Conservation (phyloP, 441 rosid genomes). For the Omphalea diandra region DNA sequence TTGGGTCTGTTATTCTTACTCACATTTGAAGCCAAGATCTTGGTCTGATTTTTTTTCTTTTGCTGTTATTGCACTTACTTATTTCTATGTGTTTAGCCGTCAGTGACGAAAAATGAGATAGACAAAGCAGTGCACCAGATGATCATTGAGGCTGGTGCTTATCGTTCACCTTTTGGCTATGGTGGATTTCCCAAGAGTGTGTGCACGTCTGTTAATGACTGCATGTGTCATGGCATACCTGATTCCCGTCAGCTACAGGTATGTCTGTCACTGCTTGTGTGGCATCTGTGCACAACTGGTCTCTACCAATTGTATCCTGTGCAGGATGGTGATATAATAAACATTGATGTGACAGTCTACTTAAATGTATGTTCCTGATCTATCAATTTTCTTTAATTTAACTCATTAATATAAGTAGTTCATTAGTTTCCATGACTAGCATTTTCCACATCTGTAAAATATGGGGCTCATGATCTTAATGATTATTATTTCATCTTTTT, state of each 20-base stretch:
- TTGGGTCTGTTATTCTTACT: neutral
- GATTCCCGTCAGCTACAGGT: constrained; percentile 97
- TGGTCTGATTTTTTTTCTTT: neutral
- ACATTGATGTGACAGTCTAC: constrained; percentile 88
- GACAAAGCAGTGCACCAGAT: constrained; percentile 87
- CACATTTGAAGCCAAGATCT: constrained; percentile 6
- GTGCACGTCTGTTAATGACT: constrained; percentile 90
- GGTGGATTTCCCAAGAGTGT: constrained; percentile 94
- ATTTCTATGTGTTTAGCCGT: constrained; percentile 47
- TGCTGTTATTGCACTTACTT: constrained; percentile 12
- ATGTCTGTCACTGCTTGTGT: constrained; percentile 15
- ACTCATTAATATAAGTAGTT: neutral
- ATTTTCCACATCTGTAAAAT: neutral
- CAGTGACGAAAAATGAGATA: constrained; percentile 82
- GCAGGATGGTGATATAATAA: constrained; percentile 89
- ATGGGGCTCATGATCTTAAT: neutral
- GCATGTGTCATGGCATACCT: constrained; percentile 96
- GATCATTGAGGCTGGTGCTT: constrained; percentile 90
- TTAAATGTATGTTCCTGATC: constrained; percentile 65
- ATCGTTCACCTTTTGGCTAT: constrained; percentile 97
- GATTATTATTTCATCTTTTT: neutral
- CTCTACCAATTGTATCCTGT: constrained; percentile 31
- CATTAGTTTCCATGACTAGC: constrained; percentile 2
- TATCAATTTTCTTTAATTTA: neutral
- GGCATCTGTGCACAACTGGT: constrained; percentile 6